Base-by-base conservation (phyloP, 768 basidiomycete species). In the Tulasnella sp. region DNA sequence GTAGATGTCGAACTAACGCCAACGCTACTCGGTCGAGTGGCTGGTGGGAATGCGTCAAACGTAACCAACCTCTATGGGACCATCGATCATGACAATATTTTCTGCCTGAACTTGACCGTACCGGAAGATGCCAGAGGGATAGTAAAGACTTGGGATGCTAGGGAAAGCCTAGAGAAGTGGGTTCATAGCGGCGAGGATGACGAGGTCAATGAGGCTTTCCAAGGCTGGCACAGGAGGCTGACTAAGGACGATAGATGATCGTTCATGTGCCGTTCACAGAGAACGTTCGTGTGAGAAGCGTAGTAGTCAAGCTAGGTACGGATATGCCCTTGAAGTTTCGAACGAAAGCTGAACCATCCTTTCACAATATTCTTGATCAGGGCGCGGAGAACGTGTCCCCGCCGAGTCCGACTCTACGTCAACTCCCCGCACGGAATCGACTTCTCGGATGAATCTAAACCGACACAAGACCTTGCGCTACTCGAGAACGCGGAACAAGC, bases 101-200 rank as follows among this genome's bases (percentile, higher is more conserved):
- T 95, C 82, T 94, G 94, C 55, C 85, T 95, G 81, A 94, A 94
- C 82, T 84, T 95, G 75, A 87, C 88, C 6, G 87, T 93, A n/a
- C 93, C 93, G 35, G 94, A 95, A 83, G 88, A 91, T 81, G 94
- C 93, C 1, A 90, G 89, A 80, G 88, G 85, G 18, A 83, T 94
- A 48, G 91, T 95, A 79, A 95, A 95, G 83, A 89, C 91, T 3
- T 95, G 94, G 94, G 88, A 91, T 77, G 87, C 92, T 81, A 86
- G 93, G 69, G 92, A 95, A 32, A 89, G 91, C 73, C 90, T 88
- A 15, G 84, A 84, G 3, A 87, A 86, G 80, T 94, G 85, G 79
- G 90, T 89, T 18, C 91, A 95, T 26, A 94, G 93, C 0, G 91
- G 90, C 42, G 93, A 94, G 18, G 94, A 95, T 80, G 93, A 95